Evolutionary conservation across 1,139 yeast genomes (phyloP), one percentile per base, ranked within the genome.

Genomic region (Geotrichum europaeum): DNA sequence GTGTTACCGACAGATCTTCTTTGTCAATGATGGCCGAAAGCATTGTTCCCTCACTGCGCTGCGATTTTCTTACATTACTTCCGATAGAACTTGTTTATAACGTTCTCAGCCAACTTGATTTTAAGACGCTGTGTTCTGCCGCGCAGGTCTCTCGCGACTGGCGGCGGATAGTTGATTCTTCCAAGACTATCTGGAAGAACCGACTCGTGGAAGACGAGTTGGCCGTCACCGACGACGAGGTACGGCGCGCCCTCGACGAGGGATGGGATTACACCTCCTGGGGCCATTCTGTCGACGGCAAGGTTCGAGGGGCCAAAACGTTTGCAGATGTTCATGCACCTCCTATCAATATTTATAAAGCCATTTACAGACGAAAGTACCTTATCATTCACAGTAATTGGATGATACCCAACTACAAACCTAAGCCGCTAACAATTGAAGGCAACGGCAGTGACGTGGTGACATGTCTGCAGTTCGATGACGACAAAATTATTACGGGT

Each of bases 401-500:
- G 99, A 87, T 86, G 83, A 82, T 87, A 67, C 89, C 95, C 1
- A 75, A 75, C 32, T 88, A 82, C 68, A 79, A 76, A 56, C 97
- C 98, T 1, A 80, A 80, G 60, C 81, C 87, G 63, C 82, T 86
- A 28, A 83, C 90, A 50, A 82, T 89, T 18, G 81, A 82, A 15
- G 95, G 95, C n/a, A 89, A 86, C 67, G 90, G 91, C 53, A 79
- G 84, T 36, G 87, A 87, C 67, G 96, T 92, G 12, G 96, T 95
- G 1, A 94, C 99, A 0, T 95, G 98, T 69, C 78, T 94, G 63
- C 97, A 92, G 72, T 91, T 91, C 72, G 98, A 92, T 72, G 92
- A 88, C 57, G 95, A 91, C 63, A 87, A 86, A 69, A 89, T 94
- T 59, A 87, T 94, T 61, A 91, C 97, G 3, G 97, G 97, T 43